Conservation (phyloP, 2,329 filamentous ascomycete genomes). For the Aphanocladium album region DNA sequence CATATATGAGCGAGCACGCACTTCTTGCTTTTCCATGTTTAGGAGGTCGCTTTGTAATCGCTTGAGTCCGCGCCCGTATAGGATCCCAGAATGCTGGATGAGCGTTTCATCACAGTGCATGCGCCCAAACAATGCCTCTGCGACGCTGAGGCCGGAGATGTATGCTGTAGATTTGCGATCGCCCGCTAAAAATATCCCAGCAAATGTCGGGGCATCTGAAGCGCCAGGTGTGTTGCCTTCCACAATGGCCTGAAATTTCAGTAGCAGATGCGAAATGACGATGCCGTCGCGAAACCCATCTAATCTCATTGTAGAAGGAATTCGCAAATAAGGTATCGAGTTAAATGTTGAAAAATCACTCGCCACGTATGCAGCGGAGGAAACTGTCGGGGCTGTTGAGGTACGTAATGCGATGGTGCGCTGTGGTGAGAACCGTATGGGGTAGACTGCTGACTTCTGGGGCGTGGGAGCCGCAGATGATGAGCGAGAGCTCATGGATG, state of each 20-base stretch:
- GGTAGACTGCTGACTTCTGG: neutral
- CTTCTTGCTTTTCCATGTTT: slow-evolving; percentile 3
- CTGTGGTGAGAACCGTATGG: neutral
- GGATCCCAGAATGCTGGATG: slow-evolving; percentile 6
- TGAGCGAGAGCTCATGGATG: neutral
- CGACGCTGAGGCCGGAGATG: slow-evolving; percentile 12
- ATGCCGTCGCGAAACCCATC: neutral
- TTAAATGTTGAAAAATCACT: neutral
- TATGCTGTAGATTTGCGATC: slow-evolving; percentile 13
- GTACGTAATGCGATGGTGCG: neutral
- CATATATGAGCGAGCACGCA: slow-evolving; percentile 10
- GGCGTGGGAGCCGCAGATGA: neutral
- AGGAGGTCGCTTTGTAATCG: slow-evolving; percentile 8
- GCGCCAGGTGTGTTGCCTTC: neutral
- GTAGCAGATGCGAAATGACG: neutral
- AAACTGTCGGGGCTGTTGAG: too few relatives aligned
- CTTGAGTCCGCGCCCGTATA: slow-evolving; percentile 12
- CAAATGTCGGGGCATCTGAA: slow-evolving; percentile 14
- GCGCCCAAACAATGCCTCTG: slow-evolving; percentile 14
- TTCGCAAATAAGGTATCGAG: neutral
- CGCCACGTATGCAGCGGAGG: neutral
- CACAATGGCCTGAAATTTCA: slow-evolving; percentile 2
- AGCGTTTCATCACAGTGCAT: slow-evolving; percentile 12
- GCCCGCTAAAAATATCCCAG: slow-evolving; percentile 9
- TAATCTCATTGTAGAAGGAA: neutral